Base-by-base conservation (phyloP, 2,329 filamentous ascomycete species). In the Bipolaris bicolor region DNA sequence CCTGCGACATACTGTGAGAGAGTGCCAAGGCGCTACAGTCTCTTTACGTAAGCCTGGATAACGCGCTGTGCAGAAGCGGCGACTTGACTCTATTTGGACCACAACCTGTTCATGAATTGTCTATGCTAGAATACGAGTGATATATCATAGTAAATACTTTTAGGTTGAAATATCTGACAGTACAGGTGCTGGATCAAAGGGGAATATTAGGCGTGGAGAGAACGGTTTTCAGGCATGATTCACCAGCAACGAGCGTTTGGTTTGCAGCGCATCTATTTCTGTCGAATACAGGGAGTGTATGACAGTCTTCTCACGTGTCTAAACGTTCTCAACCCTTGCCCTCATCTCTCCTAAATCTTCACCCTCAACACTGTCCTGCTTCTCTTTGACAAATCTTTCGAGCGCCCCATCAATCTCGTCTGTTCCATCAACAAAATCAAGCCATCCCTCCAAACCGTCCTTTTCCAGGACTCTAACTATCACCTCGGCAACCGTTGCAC, bases 391-490 rank as follows among this genome's bases (percentile, higher is more conserved):
- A 57, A 81, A 71, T 61, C 74, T 75, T 58, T 81, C 77, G 20
- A 84, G 78, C 13, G 81, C 83, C 47, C 73, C 71, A 6, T 76
- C 75, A 45, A 83, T 75, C 0, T 64, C 67, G 56, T 83, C 79
- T 18, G 83, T 75, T 3, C 83, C 83, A 64, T 81, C 78, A 44
- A 85, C 59, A 60, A 85, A 69, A 77, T 86, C 83, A 67, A 80
- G 76, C 82, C 83, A 86, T 0, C 83, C 83, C 37, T 76, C 77
- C 22, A 76, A 78, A 62, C 81, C 80, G 20, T 77, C 77, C 11
- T 78, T 77, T 16, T 80, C 81, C 70, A 86, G 64, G 58, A 84
- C 74, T 60, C 68, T 71, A 64, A 80, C 81, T 41, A 82, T 79
- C 40, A 82, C 79, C 64, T 79, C 75, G 5, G 83, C 83, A 44